Evolutionary conservation across 306 rosid species (phyloP), one percentile per base, ranked within the genome.

Genomic region (Hylodesmum podocarpum): DNA sequence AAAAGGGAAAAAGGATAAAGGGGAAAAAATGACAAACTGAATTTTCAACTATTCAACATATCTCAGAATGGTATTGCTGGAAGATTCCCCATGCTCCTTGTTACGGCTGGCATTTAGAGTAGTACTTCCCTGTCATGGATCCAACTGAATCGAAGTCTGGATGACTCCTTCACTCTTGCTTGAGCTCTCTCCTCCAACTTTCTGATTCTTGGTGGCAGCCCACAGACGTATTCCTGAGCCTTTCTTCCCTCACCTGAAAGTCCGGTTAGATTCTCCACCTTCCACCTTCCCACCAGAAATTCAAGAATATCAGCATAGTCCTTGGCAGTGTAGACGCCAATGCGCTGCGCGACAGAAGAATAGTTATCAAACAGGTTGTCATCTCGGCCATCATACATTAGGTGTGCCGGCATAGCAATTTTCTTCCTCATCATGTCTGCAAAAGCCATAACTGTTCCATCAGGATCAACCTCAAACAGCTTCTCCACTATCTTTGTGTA

Each of bases 361-460:
- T 86, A 93, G 88, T 91, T 87, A 0, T 93, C 90, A 16, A 93
- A 93, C 50, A 93, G 88, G 71, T 82, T 81, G 78, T 91, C 89
- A 1, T 93, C 98, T 0, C 70, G 87, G 51, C 98, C 98, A 57
- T 93, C 98, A 46, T 85, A 93, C 98, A 93, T 93, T 70, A 93
- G 82, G 82, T 93, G 98, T 2, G 98, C 98, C 19, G 98, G 96
- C 96, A 93, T 93, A 12, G 95, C 73, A 31, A 93, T 87, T 65
- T 91, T 93, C 93, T 91, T 93, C 89, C 88, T 89, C 98, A 93
- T 93, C 96, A 93, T 93, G 86, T 91, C 95, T n/a, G 96, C 95
- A 77, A 93, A 93, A 1, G 93, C 88, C 57, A 80, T 3, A 0
- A 93, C 89, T 5, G 96, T 86, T 22, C 89, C 96, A 75, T 93